These are phyloP conservation scores for Epichloe gansuensis DNA, from an alignment of 2,329 filamentous ascomycete species.

Conservation along the genomic window DNA sequence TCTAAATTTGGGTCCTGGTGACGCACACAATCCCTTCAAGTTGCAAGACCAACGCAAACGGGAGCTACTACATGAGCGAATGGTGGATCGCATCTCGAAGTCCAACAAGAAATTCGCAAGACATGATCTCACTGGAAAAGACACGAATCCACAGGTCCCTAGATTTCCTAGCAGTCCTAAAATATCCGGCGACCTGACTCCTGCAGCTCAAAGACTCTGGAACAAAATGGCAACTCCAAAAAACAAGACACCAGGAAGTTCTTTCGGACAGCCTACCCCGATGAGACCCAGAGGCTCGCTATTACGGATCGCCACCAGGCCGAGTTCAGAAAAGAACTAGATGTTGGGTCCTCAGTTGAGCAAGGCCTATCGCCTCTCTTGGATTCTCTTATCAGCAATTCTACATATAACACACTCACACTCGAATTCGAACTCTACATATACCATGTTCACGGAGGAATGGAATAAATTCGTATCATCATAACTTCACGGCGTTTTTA, in stretches of 20 bases:
- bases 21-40: conserved; percentile 66
- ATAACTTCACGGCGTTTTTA: not conserved
- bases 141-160: conserved; percentile 49
- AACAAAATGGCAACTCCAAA: conserved; percentile 43
- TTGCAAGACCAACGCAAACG: conserved; percentile 61
- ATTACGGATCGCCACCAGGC: conserved; percentile 20
- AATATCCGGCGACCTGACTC: conserved; percentile 48
- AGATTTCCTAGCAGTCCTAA: conserved; percentile 55
- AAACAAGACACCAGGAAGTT: conserved; percentile 18
- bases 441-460: not conserved
- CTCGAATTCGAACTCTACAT: not conserved
- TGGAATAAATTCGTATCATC: not conserved
- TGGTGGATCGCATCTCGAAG: conserved; percentile 71
- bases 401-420: not conserved
- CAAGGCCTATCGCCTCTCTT: not conserved
- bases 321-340: conserved; percentile 12
- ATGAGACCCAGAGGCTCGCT: conserved; percentile 27
- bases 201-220: conserved; percentile 59
- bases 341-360: not conserved
- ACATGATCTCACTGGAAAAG: conserved; percentile 46
- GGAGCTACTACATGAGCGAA: conserved; percentile 70
- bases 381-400: not conserved
- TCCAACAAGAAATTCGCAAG: conserved; percentile 52
- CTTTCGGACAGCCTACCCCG: conserved; percentile 25
- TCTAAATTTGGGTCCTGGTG: conserved; percentile 45